These are phyloP conservation scores for Citrus hindsii DNA, from an alignment of 345 rosid species.

Conservation along the genomic window DNA sequence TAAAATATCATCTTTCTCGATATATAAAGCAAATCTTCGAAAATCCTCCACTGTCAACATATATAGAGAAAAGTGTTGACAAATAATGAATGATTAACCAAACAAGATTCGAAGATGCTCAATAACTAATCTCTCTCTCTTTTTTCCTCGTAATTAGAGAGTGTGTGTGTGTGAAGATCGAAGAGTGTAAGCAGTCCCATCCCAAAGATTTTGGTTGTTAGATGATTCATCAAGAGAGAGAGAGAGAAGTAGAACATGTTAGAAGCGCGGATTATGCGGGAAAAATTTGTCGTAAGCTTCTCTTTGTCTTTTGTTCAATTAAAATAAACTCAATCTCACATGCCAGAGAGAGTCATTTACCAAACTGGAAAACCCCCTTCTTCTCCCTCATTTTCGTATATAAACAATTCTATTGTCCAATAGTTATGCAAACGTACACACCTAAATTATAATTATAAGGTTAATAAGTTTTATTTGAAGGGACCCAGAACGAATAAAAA, in stretches of 20 bases:
- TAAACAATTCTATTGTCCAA: background rate
- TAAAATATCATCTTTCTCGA: background rate
- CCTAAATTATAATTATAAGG: no score
- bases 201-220: background rate
- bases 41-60: slow-evolving; percentile 11
- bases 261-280: slow-evolving; percentile 19
- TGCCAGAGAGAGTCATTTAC: slow-evolving; percentile 26
- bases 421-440: background rate
- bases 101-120: background rate
- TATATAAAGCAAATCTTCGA: slow-evolving; percentile 9
- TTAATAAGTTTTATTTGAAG: background rate
- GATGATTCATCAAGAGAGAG: background rate
- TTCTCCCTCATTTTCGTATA: background rate
- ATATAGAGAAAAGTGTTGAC: background rate
- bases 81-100: slow-evolving; percentile 12
- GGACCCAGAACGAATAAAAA: slow-evolving; percentile 15
- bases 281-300: slow-evolving; percentile 15
- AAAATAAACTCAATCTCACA: slow-evolving; percentile 24
- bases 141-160: no score
- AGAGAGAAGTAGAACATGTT: slow-evolving; percentile 18
- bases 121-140: no score
- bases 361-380: slow-evolving; percentile 29
- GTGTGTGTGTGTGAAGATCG: background rate
- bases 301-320: slow-evolving; percentile 16
- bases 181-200: background rate